Evolutionary conservation across 176 grass and related monocot genomes (phyloP).

Genomic region (Stipa capillata): DNA sequence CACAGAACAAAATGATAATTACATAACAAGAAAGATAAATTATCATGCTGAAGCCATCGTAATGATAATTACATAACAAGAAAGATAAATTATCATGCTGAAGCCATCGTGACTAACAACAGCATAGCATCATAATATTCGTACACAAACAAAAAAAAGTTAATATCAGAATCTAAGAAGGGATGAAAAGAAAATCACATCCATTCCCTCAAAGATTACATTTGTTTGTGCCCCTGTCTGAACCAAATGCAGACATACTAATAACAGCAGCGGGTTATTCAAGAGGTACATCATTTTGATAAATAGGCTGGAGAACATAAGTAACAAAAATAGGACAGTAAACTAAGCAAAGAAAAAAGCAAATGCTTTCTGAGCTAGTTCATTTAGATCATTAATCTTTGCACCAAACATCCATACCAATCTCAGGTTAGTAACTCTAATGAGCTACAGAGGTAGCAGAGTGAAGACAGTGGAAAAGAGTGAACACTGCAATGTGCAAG

Average conservation of each 20-base stretch:
- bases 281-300: slow-evolving; percentile 9
- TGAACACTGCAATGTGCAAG: neutral
- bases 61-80: neutral
- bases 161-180: slow-evolving; percentile 42
- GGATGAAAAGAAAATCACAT: slow-evolving; percentile 1
- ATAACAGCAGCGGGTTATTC: slow-evolving; percentile 40
- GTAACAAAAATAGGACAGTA: neutral
- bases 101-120: neutral
- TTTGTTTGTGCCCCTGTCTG: slow-evolving; percentile 37
- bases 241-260: slow-evolving; percentile 41
- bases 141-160: neutral
- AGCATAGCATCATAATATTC: neutral
- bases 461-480: neutral
- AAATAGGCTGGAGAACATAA: neutral
- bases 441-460: too few relatives aligned
- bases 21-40: neutral
- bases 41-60: neutral
- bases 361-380: neutral
- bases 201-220: slow-evolving; percentile 38
- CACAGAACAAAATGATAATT: neutral
- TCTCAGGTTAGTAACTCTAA: neutral
- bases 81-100: neutral
- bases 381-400: too few relatives aligned
- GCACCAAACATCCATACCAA: too few relatives aligned
- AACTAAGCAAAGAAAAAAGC: neutral